Base-by-base conservation (phyloP, 2,329 filamentous ascomycete species). In the Diaporthe longicolla region DNA sequence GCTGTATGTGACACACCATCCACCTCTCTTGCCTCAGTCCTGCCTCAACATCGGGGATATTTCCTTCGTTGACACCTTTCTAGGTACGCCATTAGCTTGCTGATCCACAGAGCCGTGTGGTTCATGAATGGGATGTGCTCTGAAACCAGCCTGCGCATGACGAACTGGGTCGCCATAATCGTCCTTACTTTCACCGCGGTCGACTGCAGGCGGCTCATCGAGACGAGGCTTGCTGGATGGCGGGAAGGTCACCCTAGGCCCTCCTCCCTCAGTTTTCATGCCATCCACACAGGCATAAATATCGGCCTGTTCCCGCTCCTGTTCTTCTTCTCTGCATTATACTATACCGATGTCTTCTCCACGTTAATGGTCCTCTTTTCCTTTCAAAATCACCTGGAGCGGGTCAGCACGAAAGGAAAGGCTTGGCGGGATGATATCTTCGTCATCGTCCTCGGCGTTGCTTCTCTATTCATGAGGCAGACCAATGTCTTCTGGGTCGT, bases 401-500 rank as follows among this genome's bases (percentile, higher is more conserved):
- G 89, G 21, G 76, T 88, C 2, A 82, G 82, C 24, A 73, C 76
- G 43, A 76, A 79, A 15, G 68, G 61, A 9, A 82, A 80, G 7
- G 83, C 83, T 0, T 21, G 85, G 7, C 4, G 78, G 10, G 88
- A 82, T 57, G 86, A 87, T 65, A 1, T 91, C 0, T 75, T 78
- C 15, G 85, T 86, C 0, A 75, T 94, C 0, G 1, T 87, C 0
- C 81, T 93, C 8, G 95, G 95, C 0, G 76, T 94, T 0, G 76
- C 89, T 1, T 88, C 94, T 1, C 86, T 99, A 26, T 84, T 89
- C 3, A 97, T 98, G 86, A 89, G 97, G 32, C 97, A 99, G 82
- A 99, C 97, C 0, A 99, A 99, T 79, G 93, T 98, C 72, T 98
- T 99, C 81, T 99, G 97, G 97, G 92, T 95, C 0, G 93, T 94